Evolutionary conservation across 176 grass and related monocot genomes (phyloP), one percentile per base, ranked within the genome.

Genomic region (Otatea glauca): DNA sequence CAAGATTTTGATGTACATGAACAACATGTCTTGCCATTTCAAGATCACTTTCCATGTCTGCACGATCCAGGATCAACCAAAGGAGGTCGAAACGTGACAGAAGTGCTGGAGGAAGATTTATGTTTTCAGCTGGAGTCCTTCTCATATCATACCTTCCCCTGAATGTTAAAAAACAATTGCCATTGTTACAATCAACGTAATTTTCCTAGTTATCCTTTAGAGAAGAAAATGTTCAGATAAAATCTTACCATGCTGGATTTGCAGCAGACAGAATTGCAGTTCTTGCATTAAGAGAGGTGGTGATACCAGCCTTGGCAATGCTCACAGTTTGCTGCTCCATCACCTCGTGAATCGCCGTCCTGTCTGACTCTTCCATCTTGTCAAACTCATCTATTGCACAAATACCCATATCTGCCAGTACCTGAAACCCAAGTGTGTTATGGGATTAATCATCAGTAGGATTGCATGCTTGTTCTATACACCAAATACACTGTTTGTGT

Each of bases 321-420:
- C 97, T 99, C 38, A 99, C 93, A 72, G 97, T 99, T 81, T 99
- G 97, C 77, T 99, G 97, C 69, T 99, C 97, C 97, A 99, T 99
- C 39, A 99, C 97, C 86, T 99, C 97, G 56, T 99, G 97, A 88
- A 99, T 99, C 5, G 97, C 91, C 65, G 97, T 99, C 92, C 97
- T 90, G 70, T 99, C 92, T 73, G 97, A 99, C 84, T 99, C 97
- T 79, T 99, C 97, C 97, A 99, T 99, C 86, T 99, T 99, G 79
- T 99, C 97, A 76, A 99, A 99, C 55, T 99, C 97, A 70, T 99
- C 97, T 75, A 99, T 99, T n/a, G 97, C 97, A 35, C 97, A 99
- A 74, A 99, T 99, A 48, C 93, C 97, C 97, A 99, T 96, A 81
- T 99, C 97, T 38, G 97, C 89, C 59, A 99, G 79, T 65, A 98